A percentile compares a stretch with the other conserved stretches of the same genome.
Evolutionary conservation across 192 early-diverging fungal genomes (phyloP).

Genomic region (Gigaspora rosea): DNA sequence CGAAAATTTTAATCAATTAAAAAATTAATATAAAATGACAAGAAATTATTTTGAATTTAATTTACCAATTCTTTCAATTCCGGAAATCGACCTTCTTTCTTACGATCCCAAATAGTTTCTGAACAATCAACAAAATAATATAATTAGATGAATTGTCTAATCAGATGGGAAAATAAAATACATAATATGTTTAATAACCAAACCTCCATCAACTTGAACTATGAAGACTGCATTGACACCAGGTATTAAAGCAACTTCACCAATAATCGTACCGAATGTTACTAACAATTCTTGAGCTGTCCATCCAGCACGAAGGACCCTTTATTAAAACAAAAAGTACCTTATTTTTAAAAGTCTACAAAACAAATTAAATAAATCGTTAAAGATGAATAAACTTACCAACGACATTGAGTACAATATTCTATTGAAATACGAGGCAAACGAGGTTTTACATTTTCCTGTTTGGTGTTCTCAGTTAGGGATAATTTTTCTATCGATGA

Average conservation of each 20-base stretch:
- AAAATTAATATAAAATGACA: background rate
- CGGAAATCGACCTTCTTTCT: constrained; percentile 64
- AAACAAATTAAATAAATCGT: background rate
- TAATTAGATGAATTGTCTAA: background rate
- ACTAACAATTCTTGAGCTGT: constrained; percentile 69
- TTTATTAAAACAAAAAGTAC: background rate
- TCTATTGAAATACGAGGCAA: constrained; percentile 47
- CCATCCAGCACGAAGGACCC: constrained; percentile 59
- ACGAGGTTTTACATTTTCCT: constrained; percentile 33
- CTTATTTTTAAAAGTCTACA: background rate
- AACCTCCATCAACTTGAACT: constrained; percentile 55
- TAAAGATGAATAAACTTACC: constrained; percentile 30
- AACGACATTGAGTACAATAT: constrained; percentile 48
- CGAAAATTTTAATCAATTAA: background rate
- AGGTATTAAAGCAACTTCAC: constrained; percentile 70
- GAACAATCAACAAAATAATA: background rate
- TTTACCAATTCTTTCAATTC: constrained; percentile 71
- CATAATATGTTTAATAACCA: constrained; percentile 14
- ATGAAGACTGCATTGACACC: constrained; percentile 52
- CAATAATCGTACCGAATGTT: constrained; percentile 63
- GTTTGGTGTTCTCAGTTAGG: background rate
- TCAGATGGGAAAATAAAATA: constrained; percentile 29
- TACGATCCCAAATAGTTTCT: constrained; percentile 67
- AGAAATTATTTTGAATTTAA: background rate
- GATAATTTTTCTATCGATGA: no score